Evolutionary conservation across 1,139 yeast species (phyloP), one percentile per base, ranked within the genome.

Genomic region (Suhomyces terraborum): DNA sequence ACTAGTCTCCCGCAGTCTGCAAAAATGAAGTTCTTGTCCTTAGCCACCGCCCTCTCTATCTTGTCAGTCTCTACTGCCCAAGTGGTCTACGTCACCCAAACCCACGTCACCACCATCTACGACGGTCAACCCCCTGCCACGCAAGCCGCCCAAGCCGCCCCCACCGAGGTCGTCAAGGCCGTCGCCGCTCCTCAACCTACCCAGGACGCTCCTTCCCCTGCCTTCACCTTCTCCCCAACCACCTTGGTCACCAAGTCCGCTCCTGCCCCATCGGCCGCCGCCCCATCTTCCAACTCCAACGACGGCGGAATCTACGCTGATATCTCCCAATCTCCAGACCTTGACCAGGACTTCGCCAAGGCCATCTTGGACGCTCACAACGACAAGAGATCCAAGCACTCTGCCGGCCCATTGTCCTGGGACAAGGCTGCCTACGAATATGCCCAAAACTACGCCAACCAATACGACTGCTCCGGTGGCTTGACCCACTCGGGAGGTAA

Each of bases 401-500:
- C 76, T 42, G 89, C 83, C 26, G 61, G 67, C 4, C 61, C 71
- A 9, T 65, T 89, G 48, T 49, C 75, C 2, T 89, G 97, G 96
- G 77, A 80, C 50, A 57, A 66, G 30, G 71, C 67, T 12, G 69
- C 85, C 35, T 89, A 84, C 46, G 54, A 64, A 32, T 83, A 79
- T 56, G 96, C 96, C 36, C 82, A 81, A 64, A 61, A 67, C 50
- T 85, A 82, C 62, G 89, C 91, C 32, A 77, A 80, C 63, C 56
- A 67, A 40, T 86, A 82, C 65, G 77, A 77, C 61, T 88, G 96
- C 68, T 78, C 80, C 27, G 85, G 86, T 43, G 52, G 57, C 10
- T 78, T 88, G 62, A 65, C 67, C 26, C 96, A 89, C 70, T 82
- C 95, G 37, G 87, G 86, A 43, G 93, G 93, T 43, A 64, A 72